Base-by-base conservation (phyloP, 768 basidiomycete genomes). In the Russula dissimulans region DNA sequence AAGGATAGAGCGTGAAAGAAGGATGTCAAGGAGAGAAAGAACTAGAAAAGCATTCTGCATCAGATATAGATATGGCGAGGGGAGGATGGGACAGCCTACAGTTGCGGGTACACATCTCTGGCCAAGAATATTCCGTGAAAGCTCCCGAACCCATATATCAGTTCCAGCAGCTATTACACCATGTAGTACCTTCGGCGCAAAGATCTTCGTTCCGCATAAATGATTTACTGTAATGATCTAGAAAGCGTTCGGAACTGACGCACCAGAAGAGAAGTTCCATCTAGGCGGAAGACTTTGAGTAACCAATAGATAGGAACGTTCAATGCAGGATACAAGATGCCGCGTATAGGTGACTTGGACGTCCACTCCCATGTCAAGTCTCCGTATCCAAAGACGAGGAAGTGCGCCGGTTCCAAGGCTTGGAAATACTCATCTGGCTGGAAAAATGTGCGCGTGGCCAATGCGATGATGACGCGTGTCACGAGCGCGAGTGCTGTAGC, bases 381-480 rank as follows among this genome's bases (percentile, higher is more conserved):
- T 2, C 94, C 95, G 73, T 92, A 92, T 48, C 94, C 93, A 70
- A 91, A 98, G 52, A 97, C 91, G 45, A 85, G 73, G 57, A 78
- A 79, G 71, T 98, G 89, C 0, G 97, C 97, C 48, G 91, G 88
- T 70, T 99, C 97, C 46, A 98, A 79, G 6, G 93, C 82, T 70
- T 99, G 97, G 67, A 88, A 97, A 72, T 89, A 95, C 72, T 98
- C 97, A 72, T 99, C 97, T 9, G 97, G 94, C 71, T 97, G 95
- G 71, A 98, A 98, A 75, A 88, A 89, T 4, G 94, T 91, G 56
- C 80, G 79, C 0, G 91, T 94, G 43, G 75, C 73, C 36, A 95
- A 69, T 0, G 91, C 86, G 47, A 90, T 75, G 8, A 74, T 59
- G 53, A 89, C 70, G 48, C 89, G 83, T 64, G 83, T 67, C 22